Evolutionary conservation across 2,329 filamentous ascomycete genomes (phyloP).

Genomic region (Cladosporium velox): DNA sequence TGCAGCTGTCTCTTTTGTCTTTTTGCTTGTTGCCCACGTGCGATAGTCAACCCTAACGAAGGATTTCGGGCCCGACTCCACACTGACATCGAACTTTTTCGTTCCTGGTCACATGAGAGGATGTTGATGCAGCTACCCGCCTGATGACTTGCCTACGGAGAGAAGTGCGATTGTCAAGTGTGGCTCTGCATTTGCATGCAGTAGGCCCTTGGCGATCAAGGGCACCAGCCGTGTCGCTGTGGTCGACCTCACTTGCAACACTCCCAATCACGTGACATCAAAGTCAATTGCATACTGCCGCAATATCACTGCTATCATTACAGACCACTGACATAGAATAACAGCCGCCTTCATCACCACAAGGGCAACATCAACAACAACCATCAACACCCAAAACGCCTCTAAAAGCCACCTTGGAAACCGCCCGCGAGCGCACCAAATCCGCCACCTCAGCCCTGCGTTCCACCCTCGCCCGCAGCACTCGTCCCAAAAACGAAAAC

Average conservation of each 20-base stretch:
- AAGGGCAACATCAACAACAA: not conserved
- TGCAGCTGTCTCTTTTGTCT: slow-evolving; percentile 2
- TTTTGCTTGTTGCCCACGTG: not conserved
- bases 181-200: slow-evolving; percentile 12
- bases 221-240: not conserved
- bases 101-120: slow-evolving; percentile 13
- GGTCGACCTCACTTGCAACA: slow-evolving; percentile 5
- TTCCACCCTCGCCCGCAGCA: slow-evolving; percentile 38
- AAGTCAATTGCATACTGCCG: not conserved
- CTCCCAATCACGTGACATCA: slow-evolving; percentile 6
- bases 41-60: slow-evolving; percentile 1
- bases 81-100: not conserved
- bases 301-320: not conserved
- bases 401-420: slow-evolving; percentile 29
- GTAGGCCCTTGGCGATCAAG: not conserved
- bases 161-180: not conserved
- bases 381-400: slow-evolving; percentile 26
- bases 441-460: slow-evolving; percentile 35
- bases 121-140: slow-evolving; percentile 11
- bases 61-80: not conserved
- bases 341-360: not conserved
- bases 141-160: not conserved
- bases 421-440: slow-evolving; percentile 34
- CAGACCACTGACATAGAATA: not conserved
- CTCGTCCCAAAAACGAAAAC: slow-evolving; percentile 66